phyloP scores from a whole-genome alignment of 208 protist genomes.

The Trypanosoma cruzi region DNA sequence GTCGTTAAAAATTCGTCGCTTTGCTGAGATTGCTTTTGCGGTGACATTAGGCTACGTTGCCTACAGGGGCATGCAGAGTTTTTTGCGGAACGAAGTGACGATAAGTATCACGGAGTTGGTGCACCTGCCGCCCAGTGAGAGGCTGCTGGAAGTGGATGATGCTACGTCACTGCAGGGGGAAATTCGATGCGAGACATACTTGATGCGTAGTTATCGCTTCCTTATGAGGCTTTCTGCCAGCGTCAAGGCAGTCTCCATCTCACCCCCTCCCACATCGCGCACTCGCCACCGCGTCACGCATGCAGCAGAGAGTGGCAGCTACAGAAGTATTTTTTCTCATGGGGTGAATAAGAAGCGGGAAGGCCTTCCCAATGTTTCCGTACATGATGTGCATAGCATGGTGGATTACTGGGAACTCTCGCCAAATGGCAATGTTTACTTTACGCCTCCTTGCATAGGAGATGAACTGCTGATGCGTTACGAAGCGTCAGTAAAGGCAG shows the following conservation, averaged over 20 bases:
- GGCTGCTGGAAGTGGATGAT: slow-evolving; percentile 14
- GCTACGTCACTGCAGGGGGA: slow-evolving; percentile 43
- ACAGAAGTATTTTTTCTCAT: slow-evolving; percentile 1
- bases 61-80: slow-evolving; percentile 51
- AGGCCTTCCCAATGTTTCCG: slow-evolving; percentile 27
- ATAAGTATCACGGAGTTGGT: slow-evolving; percentile 80
- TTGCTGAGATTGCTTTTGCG: slow-evolving; percentile 30
- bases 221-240: slow-evolving; percentile 63
- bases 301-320: slow-evolving; percentile 19
- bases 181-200: slow-evolving; percentile 67
- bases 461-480: slow-evolving; percentile 49
- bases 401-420: slow-evolving; percentile 48
- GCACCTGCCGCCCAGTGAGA: slow-evolving; percentile 42
- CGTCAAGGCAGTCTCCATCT: slow-evolving; percentile 27
- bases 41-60: slow-evolving; percentile 36
- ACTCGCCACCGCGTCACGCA: slow-evolving; percentile 28
- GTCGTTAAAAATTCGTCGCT: slow-evolving; percentile 15
- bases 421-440: slow-evolving; percentile 33
- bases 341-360: slow-evolving; percentile 12
- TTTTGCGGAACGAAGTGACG: slow-evolving; percentile 71
- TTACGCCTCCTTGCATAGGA: slow-evolving; percentile 51
- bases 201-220: slow-evolving; percentile 84
- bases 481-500: slow-evolving; percentile 14
- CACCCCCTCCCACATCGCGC: slow-evolving; percentile 1
- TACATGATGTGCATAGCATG: slow-evolving; percentile 40